A percentile compares a stretch with the other conserved stretches of the same genome.
These are phyloP conservation scores for Fusarium mangiferae DNA, from an alignment of 2,329 filamentous ascomycete species.

Conservation along the genomic window DNA sequence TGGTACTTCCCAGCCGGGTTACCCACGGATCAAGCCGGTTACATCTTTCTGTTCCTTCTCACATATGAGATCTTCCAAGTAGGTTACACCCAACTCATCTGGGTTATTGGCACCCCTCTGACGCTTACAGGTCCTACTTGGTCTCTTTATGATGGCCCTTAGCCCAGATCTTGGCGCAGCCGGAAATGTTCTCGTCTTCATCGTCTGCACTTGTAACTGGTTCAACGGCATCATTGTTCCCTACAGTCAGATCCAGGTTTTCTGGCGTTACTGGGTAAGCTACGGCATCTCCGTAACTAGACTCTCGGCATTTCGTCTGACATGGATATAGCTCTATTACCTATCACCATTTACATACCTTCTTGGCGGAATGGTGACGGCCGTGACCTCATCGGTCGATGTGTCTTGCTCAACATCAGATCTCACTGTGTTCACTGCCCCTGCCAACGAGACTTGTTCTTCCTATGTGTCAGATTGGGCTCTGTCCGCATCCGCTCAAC, in stretches of 20 bases:
- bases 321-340: not conserved
- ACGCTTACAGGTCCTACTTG: not conserved
- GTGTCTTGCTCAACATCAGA: not conserved
- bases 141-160: not conserved
- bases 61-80: not conserved
- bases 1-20: not conserved
- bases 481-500: not conserved
- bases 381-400: not conserved
- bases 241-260: not conserved
- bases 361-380: not conserved
- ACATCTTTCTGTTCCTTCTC: not conserved
- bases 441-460: not conserved
- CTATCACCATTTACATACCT: not conserved
- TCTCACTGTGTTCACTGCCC: not conserved
- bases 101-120: not conserved
- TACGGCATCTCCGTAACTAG: too few species aligned
- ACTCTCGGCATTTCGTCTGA: not conserved
- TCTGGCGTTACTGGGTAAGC: not conserved
- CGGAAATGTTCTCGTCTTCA: not conserved
- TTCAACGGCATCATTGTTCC: not conserved
- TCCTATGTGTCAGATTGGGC: not conserved
- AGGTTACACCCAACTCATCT: fast-evolving
- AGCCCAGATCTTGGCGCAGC: not conserved
- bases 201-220: not conserved
- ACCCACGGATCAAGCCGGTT: not conserved